A percentile compares a stretch with the other conserved stretches of the same genome.
These are phyloP conservation scores for Sideroxylon spinosum DNA, from an alignment of 179 eudicot species.

Conservation along the genomic window DNA sequence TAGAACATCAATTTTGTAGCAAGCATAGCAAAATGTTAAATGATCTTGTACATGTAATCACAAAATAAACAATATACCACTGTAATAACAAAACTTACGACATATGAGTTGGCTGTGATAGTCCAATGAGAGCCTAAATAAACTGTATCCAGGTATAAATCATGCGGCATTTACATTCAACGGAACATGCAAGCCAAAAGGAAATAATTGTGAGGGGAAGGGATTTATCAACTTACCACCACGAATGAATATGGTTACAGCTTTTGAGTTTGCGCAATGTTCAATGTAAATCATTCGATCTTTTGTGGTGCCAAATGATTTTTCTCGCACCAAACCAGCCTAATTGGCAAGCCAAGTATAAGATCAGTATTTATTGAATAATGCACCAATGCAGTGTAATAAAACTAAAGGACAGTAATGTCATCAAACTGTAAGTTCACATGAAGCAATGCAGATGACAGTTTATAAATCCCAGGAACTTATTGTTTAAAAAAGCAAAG, in stretches of 20 bases:
- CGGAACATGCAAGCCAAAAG: not conserved
- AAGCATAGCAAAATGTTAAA: not conserved
- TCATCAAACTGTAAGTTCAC: not conserved
- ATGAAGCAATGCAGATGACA: not conserved
- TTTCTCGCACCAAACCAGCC: conserved; percentile 99
- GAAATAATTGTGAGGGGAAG: not conserved
- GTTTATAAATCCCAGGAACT: not conserved
- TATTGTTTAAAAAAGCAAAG: no score
- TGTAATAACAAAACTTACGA: not conserved
- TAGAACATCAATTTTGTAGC: not conserved
- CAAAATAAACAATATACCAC: not conserved
- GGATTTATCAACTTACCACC: conserved; percentile 54
- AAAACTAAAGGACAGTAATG: not conserved
- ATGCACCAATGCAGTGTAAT: not conserved
- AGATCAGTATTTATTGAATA: not conserved
- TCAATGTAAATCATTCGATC: conserved; percentile 92
- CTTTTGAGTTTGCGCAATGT: conserved; percentile 94
- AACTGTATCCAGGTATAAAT: not conserved
- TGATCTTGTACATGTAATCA: not conserved
- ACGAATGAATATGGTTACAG: conserved; percentile 91
- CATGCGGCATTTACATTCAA: not conserved
- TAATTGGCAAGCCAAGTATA: conserved; percentile 18
- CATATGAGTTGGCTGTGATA: not conserved
- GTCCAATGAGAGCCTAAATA: not conserved
- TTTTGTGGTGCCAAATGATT: conserved; percentile 92